Evolutionary conservation across 768 basidiomycete species (phyloP).

Genomic region (Lentinus tigrinus): DNA sequence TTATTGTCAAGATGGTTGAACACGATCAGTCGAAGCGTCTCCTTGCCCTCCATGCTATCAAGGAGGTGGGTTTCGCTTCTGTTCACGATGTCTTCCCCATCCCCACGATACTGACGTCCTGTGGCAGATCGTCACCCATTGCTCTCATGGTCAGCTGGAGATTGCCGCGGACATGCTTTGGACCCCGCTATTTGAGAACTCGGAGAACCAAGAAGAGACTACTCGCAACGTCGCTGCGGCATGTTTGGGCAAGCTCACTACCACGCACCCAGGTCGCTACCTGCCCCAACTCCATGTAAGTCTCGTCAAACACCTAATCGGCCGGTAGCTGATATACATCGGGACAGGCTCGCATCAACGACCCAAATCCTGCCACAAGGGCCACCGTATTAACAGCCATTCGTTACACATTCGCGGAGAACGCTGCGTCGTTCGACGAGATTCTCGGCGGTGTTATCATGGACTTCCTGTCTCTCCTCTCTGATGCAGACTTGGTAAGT

Average conservation of each 20-base stretch:
- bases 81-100: not conserved
- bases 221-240: slow-evolving; percentile 94
- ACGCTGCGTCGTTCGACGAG: slow-evolving; percentile 83
- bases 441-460: slow-evolving; percentile 83
- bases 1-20: slow-evolving; percentile 76
- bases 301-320: no score
- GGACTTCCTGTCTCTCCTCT: slow-evolving; percentile 88
- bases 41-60: slow-evolving; percentile 86
- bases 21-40: slow-evolving; percentile 76
- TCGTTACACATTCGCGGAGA: slow-evolving; percentile 87
- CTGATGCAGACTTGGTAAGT: slow-evolving; percentile 82
- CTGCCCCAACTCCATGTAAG: slow-evolving; percentile 88
- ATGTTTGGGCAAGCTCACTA: slow-evolving; percentile 93
- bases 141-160: slow-evolving; percentile 80
- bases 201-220: slow-evolving; percentile 86
- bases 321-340: not conserved
- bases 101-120: not conserved
- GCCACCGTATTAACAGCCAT: slow-evolving; percentile 93
- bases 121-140: slow-evolving; percentile 84
- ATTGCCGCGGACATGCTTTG: slow-evolving; percentile 87
- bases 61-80: slow-evolving; percentile 53
- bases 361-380: slow-evolving; percentile 67
- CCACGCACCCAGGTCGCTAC: slow-evolving; percentile 86
- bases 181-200: slow-evolving; percentile 90
- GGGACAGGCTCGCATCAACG: slow-evolving; percentile 60